Base-by-base conservation (phyloP, 2,329 filamentous ascomycete genomes). In the Epichloe glyceriae region DNA sequence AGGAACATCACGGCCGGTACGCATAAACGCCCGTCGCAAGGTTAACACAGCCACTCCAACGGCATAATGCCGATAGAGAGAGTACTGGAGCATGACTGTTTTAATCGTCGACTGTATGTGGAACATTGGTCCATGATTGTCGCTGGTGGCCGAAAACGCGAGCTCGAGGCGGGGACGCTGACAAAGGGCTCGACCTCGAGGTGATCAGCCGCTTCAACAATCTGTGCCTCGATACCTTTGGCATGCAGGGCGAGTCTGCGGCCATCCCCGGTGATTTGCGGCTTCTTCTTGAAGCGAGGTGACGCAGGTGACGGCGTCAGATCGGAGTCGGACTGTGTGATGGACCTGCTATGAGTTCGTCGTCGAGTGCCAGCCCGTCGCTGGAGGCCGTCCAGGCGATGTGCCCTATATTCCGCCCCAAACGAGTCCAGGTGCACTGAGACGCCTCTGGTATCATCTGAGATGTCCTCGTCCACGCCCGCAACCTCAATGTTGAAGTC, bases 401-500 rank as follows among this genome's bases (percentile, higher is more conserved):
- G 86, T 3, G 87, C 86, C 56, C 85, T 84, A 66, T 98, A 98
- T 58, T 97, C 89, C 3, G 86, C 82, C 1, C 84, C 87, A 80
- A 90, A 93, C 0, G 83, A 86, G 57, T 95, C 88, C 43, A 97
- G 72, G 60, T 96, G 90, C 15, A 98, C 62, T 0, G 88, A 88
- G 40, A 95, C 75, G 17, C 93, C 93, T 20, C 88, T 80, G 14
- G 85, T 85, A 51, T 91, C 81, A 43, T 83, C 78, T 0, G 90
- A 95, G 35, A 97, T 88, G 19, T 83, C 80, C 46, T 83, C 75
- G 61, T 98, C 94, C 20, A 93, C 74, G 2, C 93, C 93, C 17
- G 93, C 93, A 49, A 97, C 78, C 64, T 98, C 91, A 47, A 95
- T 73, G 58, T 87, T 93, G 60, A 95, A 89, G 55, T 95, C 88